Base-by-base conservation (phyloP, 2,329 filamentous ascomycete genomes). In the Trematosphaeria pertusa region DNA sequence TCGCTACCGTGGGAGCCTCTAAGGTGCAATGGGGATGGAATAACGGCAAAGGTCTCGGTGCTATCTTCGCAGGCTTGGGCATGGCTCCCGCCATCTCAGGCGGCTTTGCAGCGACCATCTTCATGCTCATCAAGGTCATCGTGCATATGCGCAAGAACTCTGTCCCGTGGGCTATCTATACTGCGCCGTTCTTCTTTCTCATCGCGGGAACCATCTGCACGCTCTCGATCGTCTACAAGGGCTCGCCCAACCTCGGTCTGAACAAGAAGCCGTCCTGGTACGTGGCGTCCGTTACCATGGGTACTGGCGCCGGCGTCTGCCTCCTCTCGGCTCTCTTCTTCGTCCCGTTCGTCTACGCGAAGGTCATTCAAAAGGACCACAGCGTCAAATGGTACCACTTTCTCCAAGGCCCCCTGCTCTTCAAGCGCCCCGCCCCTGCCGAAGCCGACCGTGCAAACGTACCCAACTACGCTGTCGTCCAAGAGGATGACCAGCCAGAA, bases 171-270 rank as follows among this genome's bases (percentile, higher is more conserved):
- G 87, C 87, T 19, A 81, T 91, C 43, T 90, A 79, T 74, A 86
- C 81, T 40, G 85, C 87, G 1, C 88, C 88, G 8, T 83, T 88
- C 74, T 91, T 86, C 76, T 91, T 91, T 80, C 82, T 91, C 45
- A 82, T 91, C 48, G 87, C 88, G 45, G 86, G 80, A 44, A 89
- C 86, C 48, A 74, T 91, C 62, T 89, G 87, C 74, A 88, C 87
- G 0, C 78, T 92, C 4, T 89, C 86, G 33, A 85, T 92, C 60
- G 87, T 91, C 58, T 91, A 89, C 81, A 91, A 91, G 79, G 88
- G 88, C 22, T 89, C 87, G 8, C 87, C 88, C 18, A 85, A 78
- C 48, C 80, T 89, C 21, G 79, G 80, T 17, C 75, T 89, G 20
- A 78, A 75, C 75, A 82, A 86, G 73, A 87, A 86, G 77, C 85